Conservation (phyloP, 2,329 filamentous ascomycete species). For the Hypocreales sp. region DNA sequence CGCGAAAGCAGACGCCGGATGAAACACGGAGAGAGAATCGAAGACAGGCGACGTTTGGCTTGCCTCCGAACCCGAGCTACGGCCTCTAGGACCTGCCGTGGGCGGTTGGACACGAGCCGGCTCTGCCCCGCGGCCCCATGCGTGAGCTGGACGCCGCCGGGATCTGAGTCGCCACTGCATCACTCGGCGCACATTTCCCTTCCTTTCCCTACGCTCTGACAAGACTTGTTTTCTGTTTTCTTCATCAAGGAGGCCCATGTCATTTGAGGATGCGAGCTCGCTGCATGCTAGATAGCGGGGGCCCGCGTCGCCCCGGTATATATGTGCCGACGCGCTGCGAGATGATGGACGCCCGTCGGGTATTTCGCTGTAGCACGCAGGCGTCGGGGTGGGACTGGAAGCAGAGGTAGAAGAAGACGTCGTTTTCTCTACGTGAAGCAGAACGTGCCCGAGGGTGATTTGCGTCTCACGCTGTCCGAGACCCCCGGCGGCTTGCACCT, state of each 20-base stretch:
- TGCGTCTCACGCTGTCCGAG: too few relatives aligned
- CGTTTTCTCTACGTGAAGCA: too few relatives aligned
- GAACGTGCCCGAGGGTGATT: too few relatives aligned
- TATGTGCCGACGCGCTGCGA: constrained; percentile 5
- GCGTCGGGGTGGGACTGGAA: constrained; percentile 8
- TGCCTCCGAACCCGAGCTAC: constrained; percentile 26
- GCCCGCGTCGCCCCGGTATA: background rate
- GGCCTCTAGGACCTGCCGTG: constrained; percentile 10
- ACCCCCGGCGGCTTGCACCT: too few relatives aligned
- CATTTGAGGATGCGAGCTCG: constrained; percentile 2
- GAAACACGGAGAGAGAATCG: constrained; percentile 35
- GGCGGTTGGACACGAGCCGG: background rate
- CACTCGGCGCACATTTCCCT: constrained; percentile 12
- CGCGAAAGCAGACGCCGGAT: constrained; percentile 39
- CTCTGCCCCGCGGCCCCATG: background rate
- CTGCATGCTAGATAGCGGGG: constrained; percentile 4
- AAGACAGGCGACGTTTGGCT: constrained; percentile 36
- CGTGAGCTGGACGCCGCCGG: constrained; percentile 3
- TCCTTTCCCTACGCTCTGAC: background rate
- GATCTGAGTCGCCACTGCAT: constrained; percentile 15
- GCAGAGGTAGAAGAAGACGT: constrained; percentile 8
- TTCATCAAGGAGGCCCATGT: background rate
- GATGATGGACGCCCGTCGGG: too few relatives aligned
- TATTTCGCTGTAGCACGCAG: constrained; percentile 8
- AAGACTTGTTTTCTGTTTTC: background rate